These are phyloP conservation scores for Rhizophagus prolifer DNA, from an alignment of 192 early-diverging fungal genomes.

Conservation along the genomic window DNA sequence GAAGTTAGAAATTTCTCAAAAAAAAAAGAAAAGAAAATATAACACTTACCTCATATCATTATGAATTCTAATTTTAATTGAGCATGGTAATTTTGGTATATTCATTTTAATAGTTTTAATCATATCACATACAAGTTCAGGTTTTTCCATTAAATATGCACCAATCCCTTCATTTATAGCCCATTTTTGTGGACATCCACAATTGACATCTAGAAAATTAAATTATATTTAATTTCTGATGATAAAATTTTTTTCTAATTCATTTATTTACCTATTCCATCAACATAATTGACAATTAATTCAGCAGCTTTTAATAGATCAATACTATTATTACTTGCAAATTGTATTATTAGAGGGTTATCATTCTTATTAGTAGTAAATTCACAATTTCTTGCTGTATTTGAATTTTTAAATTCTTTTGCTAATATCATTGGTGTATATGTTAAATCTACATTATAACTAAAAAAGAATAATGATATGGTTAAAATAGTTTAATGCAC, in stretches of 20 bases:
- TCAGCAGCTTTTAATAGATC: constrained; percentile 87
- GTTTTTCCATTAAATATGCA: constrained; percentile 79
- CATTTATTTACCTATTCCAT: constrained; percentile 51
- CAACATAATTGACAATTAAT: constrained; percentile 74
- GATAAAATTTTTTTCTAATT: background rate
- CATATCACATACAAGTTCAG: constrained; percentile 92
- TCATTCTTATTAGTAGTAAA: constrained; percentile 81
- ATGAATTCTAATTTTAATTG: constrained; percentile 90
- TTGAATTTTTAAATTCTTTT: constrained; percentile 85
- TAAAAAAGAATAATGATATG: constrained; percentile 29
- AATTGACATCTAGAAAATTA: constrained; percentile 65
- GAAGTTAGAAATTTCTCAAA: background rate
- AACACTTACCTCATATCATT: constrained; percentile 55
- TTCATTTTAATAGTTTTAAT: constrained; percentile 84
- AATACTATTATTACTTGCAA: constrained; percentile 78
- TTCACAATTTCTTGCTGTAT: constrained; percentile 76
- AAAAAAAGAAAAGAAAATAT: background rate
- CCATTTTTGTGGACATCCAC: constrained; percentile 97
- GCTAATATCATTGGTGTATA: constrained; percentile 98
- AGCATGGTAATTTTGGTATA: constrained; percentile 56
- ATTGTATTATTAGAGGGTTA: constrained; percentile 89
- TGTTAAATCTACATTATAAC: constrained; percentile 82
- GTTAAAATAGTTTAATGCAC: background rate
- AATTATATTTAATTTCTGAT: background rate
- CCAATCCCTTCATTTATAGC: constrained; percentile 90